A percentile compares a stretch with the other conserved stretches of the same genome.
These are phyloP conservation scores for Lodderomyces theae DNA, from an alignment of 1,139 yeast genomes.

Conservation along the genomic window DNA sequence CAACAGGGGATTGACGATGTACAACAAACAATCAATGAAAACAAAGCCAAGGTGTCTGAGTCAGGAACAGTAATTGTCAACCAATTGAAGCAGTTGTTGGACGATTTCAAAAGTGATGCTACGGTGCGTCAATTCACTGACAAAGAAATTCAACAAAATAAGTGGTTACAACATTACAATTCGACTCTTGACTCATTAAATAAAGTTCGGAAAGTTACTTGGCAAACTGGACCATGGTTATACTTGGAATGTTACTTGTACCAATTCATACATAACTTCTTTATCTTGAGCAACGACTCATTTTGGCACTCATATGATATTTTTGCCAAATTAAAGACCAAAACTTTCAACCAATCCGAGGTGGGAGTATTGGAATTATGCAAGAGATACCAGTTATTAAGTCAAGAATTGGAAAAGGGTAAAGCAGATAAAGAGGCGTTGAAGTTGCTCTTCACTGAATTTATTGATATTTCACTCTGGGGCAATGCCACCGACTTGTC, in stretches of 20 bases:
- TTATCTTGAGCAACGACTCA: constrained; percentile 29
- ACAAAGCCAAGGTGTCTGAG: constrained; percentile 20
- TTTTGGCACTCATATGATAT: constrained; percentile 66
- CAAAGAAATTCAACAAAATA: constrained; percentile 36
- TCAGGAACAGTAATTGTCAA: constrained; percentile 21
- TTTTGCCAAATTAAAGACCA: constrained; percentile 65
- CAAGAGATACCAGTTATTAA: constrained; percentile 49
- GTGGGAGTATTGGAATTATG: constrained; percentile 83
- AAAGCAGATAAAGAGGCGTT: constrained; percentile 46
- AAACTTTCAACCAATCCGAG: constrained; percentile 72
- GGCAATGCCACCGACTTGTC: constrained; percentile 97
- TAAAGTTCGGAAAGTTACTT: constrained; percentile 40
- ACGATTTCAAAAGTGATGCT: constrained; percentile 38
- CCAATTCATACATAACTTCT: constrained; percentile 52
- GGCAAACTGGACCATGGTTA: constrained; percentile 94
- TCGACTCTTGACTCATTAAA: constrained; percentile 34
- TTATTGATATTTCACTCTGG: constrained; percentile 88
- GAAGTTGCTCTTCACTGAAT: constrained; percentile 65
- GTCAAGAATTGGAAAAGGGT: constrained; percentile 30
- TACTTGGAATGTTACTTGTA: constrained; percentile 83
- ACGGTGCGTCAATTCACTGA: constrained; percentile 42
- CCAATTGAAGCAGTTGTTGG: constrained; percentile 35
- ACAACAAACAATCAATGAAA: constrained; percentile 15
- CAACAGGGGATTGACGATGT: constrained; percentile 67
- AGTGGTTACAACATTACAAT: constrained; percentile 52